These are phyloP conservation scores for Fusarium anguioides DNA, from an alignment of 2,329 filamentous ascomycete species.

Conservation along the genomic window DNA sequence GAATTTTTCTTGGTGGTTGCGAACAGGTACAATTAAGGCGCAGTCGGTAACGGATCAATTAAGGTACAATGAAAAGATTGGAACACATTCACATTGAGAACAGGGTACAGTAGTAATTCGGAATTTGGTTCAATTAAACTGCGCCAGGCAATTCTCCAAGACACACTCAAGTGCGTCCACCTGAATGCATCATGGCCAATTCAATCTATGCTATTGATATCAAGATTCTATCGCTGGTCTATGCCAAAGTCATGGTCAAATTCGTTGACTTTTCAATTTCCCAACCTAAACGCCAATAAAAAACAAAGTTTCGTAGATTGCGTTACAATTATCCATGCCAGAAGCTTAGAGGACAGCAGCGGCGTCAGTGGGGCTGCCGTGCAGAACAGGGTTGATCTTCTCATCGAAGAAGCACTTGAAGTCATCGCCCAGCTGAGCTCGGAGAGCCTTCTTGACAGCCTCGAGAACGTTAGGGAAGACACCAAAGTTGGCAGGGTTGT, in stretches of 20 bases:
- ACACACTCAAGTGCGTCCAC: not conserved
- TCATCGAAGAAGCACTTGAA: constrained; percentile 80
- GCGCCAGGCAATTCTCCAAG: constrained; percentile 34
- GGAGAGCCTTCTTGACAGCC: constrained; percentile 70
- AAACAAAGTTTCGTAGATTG: constrained; percentile 13
- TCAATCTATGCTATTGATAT: constrained; percentile 41
- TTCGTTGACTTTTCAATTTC: constrained; percentile 26
- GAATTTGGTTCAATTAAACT: constrained; percentile 40
- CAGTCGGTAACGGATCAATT: not conserved
- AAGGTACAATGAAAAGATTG: no score
- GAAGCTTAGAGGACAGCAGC: constrained; percentile 38
- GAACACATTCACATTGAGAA: no score
- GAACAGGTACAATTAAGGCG: not conserved
- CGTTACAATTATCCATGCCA: constrained; percentile 4
- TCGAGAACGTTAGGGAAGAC: constrained; percentile 80
- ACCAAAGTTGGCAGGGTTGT: constrained; percentile 82
- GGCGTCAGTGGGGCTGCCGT: constrained; percentile 51
- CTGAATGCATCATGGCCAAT: not conserved
- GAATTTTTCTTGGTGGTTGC: not conserved
- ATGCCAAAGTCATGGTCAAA: constrained; percentile 36
- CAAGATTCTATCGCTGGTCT: constrained; percentile 41
- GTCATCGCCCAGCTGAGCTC: constrained; percentile 77
- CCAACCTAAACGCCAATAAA: constrained; percentile 26
- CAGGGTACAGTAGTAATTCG: not conserved
- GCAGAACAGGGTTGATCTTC: constrained; percentile 74